Evolutionary conservation across 805 yeast genomes (phyloP).

Genomic region (Brettanomyces bruxellensis): DNA sequence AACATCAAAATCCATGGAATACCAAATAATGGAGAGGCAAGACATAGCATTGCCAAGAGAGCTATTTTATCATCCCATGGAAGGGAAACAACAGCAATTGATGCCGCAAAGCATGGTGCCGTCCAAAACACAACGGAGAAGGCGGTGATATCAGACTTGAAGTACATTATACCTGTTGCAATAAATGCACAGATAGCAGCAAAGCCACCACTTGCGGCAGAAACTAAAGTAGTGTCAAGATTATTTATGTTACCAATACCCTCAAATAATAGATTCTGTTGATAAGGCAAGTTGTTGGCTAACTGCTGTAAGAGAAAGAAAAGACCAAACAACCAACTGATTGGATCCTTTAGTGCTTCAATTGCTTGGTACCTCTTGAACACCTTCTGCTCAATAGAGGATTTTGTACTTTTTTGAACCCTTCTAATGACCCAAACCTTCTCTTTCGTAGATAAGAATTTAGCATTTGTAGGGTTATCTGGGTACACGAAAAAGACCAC

Average conservation of each 20-base stretch:
- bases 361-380: conserved; percentile 39
- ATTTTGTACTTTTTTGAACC: conserved; percentile 28
- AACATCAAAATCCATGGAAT: conserved; percentile 19
- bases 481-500: conserved; percentile 38
- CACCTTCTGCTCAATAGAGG: conserved; percentile 34
- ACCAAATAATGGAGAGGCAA: conserved; percentile 34
- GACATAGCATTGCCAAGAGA: conserved; percentile 35
- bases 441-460: conserved; percentile 38
- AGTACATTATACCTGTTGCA: conserved; percentile 27
- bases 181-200: conserved; percentile 32
- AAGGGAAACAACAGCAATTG: conserved; percentile 35
- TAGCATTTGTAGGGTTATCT: conserved; percentile 45
- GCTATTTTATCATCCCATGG: conserved; percentile 37
- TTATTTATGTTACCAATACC: conserved; percentile 31
- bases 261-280: conserved; percentile 39
- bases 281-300: conserved; percentile 46
- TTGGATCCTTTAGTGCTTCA: conserved; percentile 43
- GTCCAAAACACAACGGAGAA: conserved; percentile 17
- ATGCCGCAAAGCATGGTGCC: conserved; percentile 31
- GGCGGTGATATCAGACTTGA: conserved; percentile 29
- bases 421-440: conserved; percentile 41
- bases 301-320: conserved; percentile 37
- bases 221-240: conserved; percentile 40
- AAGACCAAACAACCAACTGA: conserved; percentile 33
- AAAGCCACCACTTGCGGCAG: conserved; percentile 46